Base-by-base conservation (phyloP, 139 green algal species). In the Auxenochlorella pyrenoidosa region DNA sequence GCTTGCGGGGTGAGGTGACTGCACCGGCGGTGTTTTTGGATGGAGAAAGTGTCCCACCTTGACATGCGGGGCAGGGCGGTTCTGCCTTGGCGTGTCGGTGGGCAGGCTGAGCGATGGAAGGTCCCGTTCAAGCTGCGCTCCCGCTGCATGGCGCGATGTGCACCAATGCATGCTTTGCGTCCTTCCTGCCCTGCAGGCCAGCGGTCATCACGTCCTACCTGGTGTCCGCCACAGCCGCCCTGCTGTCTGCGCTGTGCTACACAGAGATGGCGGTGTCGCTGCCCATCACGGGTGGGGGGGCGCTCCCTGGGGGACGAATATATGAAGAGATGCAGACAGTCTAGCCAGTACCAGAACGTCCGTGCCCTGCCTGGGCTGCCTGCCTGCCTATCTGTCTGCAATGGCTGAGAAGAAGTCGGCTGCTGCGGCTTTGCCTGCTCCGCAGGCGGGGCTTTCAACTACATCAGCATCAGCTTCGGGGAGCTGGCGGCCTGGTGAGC, bases 201-300 rank as follows among this genome's bases (percentile, higher is more conserved):
- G 83, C 87, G 1, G 92, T 97, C 40, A 76, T 95, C 3, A 10
- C 97, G 8, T 96, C 92, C n/a, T 98, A 95, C 78, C 47, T 89
- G 3, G 15, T 97, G 2, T 88, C 92, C 0, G 91, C 82, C 0
- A 32, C 95, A 6, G 95, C 96, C 1, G 95, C 95, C 26, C 81
- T 97, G 79, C 90, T 99, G 34, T 96, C 93, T 0, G 95, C 94
- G 30, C 87, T 98, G 38, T 95, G 91, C 82, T 99, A 99, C 88
- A 82, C 93, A 13, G 96, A 99, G 90, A 98, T 97, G 84, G 95
- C 94, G 1, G 70, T 81, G 5, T n/a, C 22, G 5, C 70, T 87
- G 26, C 71, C 70, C 24, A 72, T 81, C 22, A 68, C 44, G 13
- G 44, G 73, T 40, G 1, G 40, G 19, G 10, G 26, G 40, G 41